Percentiles rank a stretch among this genome's conserved stretches.
Evolutionary conservation across 495 filamentous ascomycete genomes (phyloP).

Genomic region (Entonaema liquescens): DNA sequence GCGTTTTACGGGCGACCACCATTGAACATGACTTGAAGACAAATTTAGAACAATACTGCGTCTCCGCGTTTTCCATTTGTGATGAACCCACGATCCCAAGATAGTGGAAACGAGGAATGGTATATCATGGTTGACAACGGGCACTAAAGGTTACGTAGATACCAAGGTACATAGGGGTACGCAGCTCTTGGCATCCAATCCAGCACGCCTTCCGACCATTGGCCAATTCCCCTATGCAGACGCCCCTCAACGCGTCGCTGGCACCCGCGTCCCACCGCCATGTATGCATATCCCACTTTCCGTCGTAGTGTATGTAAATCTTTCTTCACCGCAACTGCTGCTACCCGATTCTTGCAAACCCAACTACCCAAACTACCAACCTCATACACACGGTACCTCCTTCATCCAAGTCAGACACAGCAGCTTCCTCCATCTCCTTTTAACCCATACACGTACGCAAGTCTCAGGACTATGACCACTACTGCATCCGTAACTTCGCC

Average conservation of each 20-base stretch:
- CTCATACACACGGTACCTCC: too few species aligned
- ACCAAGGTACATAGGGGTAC: not conserved
- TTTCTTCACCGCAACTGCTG: slow-evolving; percentile 35
- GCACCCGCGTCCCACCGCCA: slow-evolving; percentile 44
- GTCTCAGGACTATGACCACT: slow-evolving; percentile 61
- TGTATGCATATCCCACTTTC: slow-evolving; percentile 35
- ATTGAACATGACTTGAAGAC: not conserved
- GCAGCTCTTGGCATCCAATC: slow-evolving; percentile 3
- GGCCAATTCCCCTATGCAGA: slow-evolving; percentile 26
- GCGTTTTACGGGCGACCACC: not conserved
- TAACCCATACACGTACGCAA: slow-evolving; percentile 5
- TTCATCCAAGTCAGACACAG: too few species aligned
- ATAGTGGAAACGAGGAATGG: slow-evolving; percentile 2
- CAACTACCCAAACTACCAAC: not conserved
- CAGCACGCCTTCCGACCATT: slow-evolving; percentile 12
- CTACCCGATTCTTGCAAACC: not conserved
- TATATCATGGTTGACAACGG: not conserved
- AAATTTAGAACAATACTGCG: not conserved
- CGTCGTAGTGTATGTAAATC: not conserved
- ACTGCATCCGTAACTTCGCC: slow-evolving; percentile 52
- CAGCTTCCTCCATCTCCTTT: slow-evolving; percentile 1
- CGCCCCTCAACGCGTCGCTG: slow-evolving; percentile 32
- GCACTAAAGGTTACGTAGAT: not conserved
- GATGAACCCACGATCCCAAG: not conserved
- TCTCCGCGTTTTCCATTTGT: not conserved